Percentiles rank a stretch among this genome's conserved stretches.
phyloP scores from a whole-genome alignment of 208 protist genomes.

The Polymyxa betae region DNA sequence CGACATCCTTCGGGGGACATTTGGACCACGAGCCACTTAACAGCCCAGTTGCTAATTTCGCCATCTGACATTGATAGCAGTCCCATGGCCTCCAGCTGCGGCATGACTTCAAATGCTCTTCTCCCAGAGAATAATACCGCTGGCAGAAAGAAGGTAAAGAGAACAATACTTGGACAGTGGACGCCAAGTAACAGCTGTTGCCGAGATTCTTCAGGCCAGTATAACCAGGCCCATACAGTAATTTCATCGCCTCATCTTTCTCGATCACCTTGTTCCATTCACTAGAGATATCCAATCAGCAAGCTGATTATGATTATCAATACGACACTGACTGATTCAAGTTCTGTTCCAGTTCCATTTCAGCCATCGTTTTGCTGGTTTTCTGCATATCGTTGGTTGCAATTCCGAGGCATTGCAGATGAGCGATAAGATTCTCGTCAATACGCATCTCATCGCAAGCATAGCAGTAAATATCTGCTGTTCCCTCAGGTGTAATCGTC shows the following conservation, averaged over 20 bases:
- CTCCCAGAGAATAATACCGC: conserved; percentile 68
- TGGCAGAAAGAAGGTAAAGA: conserved; percentile 77
- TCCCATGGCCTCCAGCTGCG: not conserved
- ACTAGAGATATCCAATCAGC: not conserved
- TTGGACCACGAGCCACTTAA: conserved; percentile 85
- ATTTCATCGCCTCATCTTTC: conserved; percentile 72
- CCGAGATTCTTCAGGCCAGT: conserved; percentile 93
- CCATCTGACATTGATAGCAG: conserved; percentile 74
- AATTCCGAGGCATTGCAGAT: conserved; percentile 94
- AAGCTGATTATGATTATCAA: not conserved
- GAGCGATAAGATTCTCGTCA: conserved; percentile 86
- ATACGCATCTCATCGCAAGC: conserved; percentile 87
- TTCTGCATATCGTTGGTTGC: conserved; percentile 73
- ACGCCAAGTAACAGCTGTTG: conserved; percentile 83
- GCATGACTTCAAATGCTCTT: conserved; percentile 16
- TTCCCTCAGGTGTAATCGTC: conserved; percentile 84
- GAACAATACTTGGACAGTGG: conserved; percentile 89
- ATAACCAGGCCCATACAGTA: conserved; percentile 87
- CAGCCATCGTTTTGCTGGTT: conserved; percentile 90
- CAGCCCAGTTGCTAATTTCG: conserved; percentile 86
- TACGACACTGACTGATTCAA: not conserved
- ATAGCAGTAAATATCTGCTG: conserved; percentile 85
- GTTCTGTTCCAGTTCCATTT: conserved; percentile 90
- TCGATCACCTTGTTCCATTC: conserved; percentile 46
- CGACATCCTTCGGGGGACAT: conserved; percentile 36